Evolutionary conservation across 192 early-diverging fungal species (phyloP).

Genomic region (Chytriomyces hyalinus): DNA sequence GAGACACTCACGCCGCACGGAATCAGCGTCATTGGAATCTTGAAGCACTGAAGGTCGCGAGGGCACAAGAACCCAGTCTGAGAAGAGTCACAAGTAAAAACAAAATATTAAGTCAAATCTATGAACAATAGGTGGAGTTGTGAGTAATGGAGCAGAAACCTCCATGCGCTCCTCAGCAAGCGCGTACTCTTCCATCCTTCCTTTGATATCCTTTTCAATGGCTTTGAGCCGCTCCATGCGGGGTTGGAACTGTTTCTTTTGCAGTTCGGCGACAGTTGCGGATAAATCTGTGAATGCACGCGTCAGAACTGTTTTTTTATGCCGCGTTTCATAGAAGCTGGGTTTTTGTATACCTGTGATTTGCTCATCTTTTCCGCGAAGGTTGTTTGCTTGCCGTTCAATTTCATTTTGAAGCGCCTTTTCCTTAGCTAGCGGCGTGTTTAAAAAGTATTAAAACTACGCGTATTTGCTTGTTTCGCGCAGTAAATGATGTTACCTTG

Average conservation of each 20-base stretch:
- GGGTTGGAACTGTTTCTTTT: conserved; percentile 60
- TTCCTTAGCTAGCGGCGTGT: conserved; percentile 43
- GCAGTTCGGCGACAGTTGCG: conserved; percentile 45
- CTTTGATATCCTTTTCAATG: conserved; percentile 60
- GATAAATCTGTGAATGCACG: conserved; percentile 37
- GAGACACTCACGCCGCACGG: conserved; percentile 54
- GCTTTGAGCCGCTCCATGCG: conserved; percentile 59
- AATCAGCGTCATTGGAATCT: conserved; percentile 56
- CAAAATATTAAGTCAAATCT: background rate
- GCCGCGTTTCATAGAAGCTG: background rate
- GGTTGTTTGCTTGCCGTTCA: conserved; percentile 40
- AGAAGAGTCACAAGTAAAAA: background rate
- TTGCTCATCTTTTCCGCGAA: conserved; percentile 40
- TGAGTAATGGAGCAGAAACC: conserved; percentile 16
- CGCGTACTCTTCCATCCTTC: conserved; percentile 57
- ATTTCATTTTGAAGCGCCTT: conserved; percentile 49
- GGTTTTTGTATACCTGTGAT: conserved; percentile 40
- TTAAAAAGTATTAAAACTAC: background rate
- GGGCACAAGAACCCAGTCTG: conserved; percentile 66
- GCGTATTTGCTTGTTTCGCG: background rate
- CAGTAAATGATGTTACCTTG: conserved; percentile 39
- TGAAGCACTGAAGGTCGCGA: conserved; percentile 52
- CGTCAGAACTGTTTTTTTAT: background rate
- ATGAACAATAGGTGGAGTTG: background rate
- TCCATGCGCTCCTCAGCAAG: conserved; percentile 62